Base-by-base conservation (phyloP, 306 rosid species). In the Lathyrus sativus region DNA sequence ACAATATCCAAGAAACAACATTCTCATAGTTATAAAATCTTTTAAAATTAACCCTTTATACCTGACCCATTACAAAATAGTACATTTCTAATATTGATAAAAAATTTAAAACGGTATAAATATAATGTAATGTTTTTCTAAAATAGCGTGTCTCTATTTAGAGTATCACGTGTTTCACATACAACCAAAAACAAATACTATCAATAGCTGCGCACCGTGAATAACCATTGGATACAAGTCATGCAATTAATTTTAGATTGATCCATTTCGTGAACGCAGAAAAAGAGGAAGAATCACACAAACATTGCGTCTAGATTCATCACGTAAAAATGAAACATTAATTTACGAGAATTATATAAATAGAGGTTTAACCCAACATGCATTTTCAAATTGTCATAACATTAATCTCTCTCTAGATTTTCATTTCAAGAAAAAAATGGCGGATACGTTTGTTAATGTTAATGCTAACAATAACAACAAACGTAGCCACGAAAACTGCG, bases 401-500 rank as follows among this genome's bases (percentile, higher is more conserved):
- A 0, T 50, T 1, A 17, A 5, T 53, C 3, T 54, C 59, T 51
- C 58, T 51, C 31, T 1, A 51, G 3, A 0, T 51, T 55, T 55
- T 6, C 37, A 2, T 55, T 55, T 3, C 17, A 13, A 13, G 7
- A 53, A 55, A 14, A 14, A 6, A 3, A 55, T 55, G 61, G 61
- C 38, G 4, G 61, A 55, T 55, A 26, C 61, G 4, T 26, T 55
- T 3, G 38, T 26, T 55, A 55, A 55, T 12, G 56, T 50, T 50
- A 50, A 50, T 18, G 38, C 7, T 12, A 6, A 3, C 10, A 11
- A 26, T 9, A 11, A 12, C 61, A 55, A 55, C 18, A 26, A 26
- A 26, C 18, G 37, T 4, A 55, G 5, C 18, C 29, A 26, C 4
- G 61, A 55, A 55, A 26, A 58, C 28, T 79, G 75, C 7, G 17